These are phyloP conservation scores for Hippophae gyantsensis DNA, from an alignment of 306 rosid genomes.

Conservation along the genomic window DNA sequence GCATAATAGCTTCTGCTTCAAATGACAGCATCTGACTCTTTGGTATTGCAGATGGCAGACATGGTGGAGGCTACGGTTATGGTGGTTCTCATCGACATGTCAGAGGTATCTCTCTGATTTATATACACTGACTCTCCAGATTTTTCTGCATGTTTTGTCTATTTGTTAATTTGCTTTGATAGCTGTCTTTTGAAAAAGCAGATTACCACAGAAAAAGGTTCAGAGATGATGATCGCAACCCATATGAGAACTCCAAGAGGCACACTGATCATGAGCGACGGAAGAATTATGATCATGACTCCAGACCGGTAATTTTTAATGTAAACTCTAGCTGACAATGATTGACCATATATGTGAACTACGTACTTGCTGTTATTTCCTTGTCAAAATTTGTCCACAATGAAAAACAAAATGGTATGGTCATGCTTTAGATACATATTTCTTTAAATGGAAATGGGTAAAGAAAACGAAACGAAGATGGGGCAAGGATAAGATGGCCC, in stretches of 20 bases:
- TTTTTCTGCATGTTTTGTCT: constrained; percentile 2
- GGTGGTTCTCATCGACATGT: constrained; percentile 65
- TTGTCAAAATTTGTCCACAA: not conserved
- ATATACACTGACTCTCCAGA: constrained; percentile 7
- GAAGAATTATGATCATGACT: constrained; percentile 65
- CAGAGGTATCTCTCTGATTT: constrained; percentile 49
- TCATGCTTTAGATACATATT: too few relatives aligned
- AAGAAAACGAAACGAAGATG: too few relatives aligned
- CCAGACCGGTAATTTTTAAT: constrained; percentile 61
- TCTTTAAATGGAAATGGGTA: too few relatives aligned
- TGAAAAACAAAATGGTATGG: not conserved
- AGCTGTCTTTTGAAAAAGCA: constrained; percentile 19
- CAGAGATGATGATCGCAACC: constrained; percentile 73
- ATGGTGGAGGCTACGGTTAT: constrained; percentile 62
- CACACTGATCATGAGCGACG: constrained; percentile 57
- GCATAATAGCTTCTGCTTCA: too few relatives aligned
- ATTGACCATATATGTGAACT: not conserved
- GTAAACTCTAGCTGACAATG: constrained; percentile 4
- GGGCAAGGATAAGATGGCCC: too few relatives aligned
- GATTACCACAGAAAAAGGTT: constrained; percentile 65
- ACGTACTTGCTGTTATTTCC: constrained; percentile 2
- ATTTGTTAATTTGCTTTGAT: not conserved
- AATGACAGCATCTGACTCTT: not conserved
- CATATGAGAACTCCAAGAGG: constrained; percentile 56
- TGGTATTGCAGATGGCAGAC: constrained; percentile 68